Evolutionary conservation across 768 basidiomycete genomes (phyloP), one percentile per base, ranked within the genome.

Genomic region (Leccinum obscurum): DNA sequence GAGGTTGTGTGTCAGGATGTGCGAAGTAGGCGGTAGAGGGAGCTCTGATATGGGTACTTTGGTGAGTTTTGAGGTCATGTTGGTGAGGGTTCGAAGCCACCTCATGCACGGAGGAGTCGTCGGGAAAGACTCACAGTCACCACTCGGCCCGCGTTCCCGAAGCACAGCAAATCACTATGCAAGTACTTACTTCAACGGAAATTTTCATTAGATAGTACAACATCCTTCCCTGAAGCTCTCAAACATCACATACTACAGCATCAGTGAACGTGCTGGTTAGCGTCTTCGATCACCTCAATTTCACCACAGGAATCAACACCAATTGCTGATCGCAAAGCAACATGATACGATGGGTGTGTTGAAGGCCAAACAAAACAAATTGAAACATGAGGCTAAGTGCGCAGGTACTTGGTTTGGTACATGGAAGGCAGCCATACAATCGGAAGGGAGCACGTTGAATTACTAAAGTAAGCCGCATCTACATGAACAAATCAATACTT

Each of bases 1-100:
- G 81, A 84, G 76, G 63, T 24, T 22, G 22, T 22, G 22, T 22
- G 22, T 22, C 22, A 22, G 22, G 22, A 22, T 22, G 22, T 22
- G 22, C 22, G 22, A 22, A 22, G 22, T 22, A 22, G 22, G 22
- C 22, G 22, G 22, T 22, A 22, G 22, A 22, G 22, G 22, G 22
- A 22, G 22, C 22, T 22, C 22, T 22, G 22, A 22, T 22, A 22
- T 22, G 22, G 22, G 22, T 22, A 22, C 22, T 22, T 22, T 22
- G 22, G 22, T 22, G 22, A 22, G 22, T 22, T 22, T 22, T 22
- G 22, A 22, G 22, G 22, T 22, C 22, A 22, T 22, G 22, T 22
- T 22, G 22, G 22, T 22, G 22, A 22, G 22, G 22, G 22, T 22
- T 22, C 22, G 22, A 22, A 22, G 22, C 22, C 22, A 22, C 22